Conservation (phyloP, 805 yeast genomes). For the Torulaspora gathmanii region DNA sequence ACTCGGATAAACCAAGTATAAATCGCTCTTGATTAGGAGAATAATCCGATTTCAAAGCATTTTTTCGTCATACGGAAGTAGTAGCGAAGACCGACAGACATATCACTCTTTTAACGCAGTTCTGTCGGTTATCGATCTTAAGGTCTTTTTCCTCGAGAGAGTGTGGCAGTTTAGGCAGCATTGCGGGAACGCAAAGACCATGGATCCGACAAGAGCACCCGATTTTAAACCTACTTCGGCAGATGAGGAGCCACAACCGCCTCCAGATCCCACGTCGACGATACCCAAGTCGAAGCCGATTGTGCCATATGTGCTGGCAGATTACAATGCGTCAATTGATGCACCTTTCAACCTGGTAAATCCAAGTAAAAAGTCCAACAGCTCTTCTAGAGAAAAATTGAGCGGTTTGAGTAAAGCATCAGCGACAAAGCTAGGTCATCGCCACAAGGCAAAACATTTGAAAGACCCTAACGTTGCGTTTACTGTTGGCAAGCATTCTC, state of each 20-base stretch:
- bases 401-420: neutral
- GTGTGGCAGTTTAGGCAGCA: neutral
- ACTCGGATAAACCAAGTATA: neutral
- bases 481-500: neutral
- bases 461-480: slow-evolving; percentile 12
- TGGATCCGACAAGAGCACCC: slow-evolving; percentile 95
- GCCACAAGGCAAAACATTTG: slow-evolving; percentile 1
- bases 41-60: neutral
- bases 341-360: slow-evolving; percentile 45
- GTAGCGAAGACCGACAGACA: neutral
- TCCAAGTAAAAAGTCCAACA: slow-evolving; percentile 3
- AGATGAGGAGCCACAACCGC: slow-evolving; percentile 55
- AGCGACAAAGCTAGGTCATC: neutral
- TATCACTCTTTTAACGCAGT: neutral
- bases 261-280: slow-evolving; percentile 57
- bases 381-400: neutral
- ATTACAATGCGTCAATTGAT: slow-evolving; percentile 62
- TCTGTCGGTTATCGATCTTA: no score
- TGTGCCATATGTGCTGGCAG: slow-evolving; percentile 73
- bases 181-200: slow-evolving; percentile 25
- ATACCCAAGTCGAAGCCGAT: slow-evolving; percentile 76
- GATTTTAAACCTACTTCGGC: slow-evolving; percentile 82
- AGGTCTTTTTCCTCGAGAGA: neutral
- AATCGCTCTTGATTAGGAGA: no score
- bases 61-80: neutral